These are phyloP conservation scores for Graphium sp. DNA, from an alignment of 2,329 filamentous ascomycete species.

Conservation along the genomic window DNA sequence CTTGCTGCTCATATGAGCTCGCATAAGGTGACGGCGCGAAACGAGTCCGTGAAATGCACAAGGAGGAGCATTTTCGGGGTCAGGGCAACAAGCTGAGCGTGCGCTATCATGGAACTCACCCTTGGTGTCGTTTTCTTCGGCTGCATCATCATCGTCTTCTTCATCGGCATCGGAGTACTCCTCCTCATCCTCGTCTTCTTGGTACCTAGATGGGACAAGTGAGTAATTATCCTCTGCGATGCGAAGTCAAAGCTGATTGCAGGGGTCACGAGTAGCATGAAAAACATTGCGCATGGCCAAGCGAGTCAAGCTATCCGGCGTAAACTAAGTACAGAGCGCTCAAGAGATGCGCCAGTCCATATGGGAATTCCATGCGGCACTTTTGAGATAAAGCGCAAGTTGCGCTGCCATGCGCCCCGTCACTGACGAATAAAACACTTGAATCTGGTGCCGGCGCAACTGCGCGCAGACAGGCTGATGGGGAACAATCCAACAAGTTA, in stretches of 20 bases:
- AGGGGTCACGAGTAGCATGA: constrained; percentile 2
- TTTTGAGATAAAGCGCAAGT: no score
- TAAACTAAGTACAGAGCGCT: neutral
- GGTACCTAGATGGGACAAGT: constrained; percentile 19
- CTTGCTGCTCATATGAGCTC: constrained; percentile 19
- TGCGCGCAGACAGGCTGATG: neutral
- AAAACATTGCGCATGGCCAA: constrained; percentile 1
- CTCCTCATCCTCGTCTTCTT: constrained; percentile 20
- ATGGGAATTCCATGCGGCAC: no score
- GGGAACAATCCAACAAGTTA: constrained; percentile 2
- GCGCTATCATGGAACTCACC: constrained; percentile 11
- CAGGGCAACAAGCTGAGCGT: no score
- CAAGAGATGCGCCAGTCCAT: no score
- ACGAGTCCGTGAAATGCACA: no score
- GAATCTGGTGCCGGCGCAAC: constrained; percentile 2
- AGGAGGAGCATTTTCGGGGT: no score
- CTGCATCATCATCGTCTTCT: constrained; percentile 18
- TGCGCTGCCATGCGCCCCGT: constrained; percentile 1
- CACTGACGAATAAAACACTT: constrained; percentile 3
- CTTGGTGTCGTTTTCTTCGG: constrained; percentile 14
- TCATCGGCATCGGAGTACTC: constrained; percentile 20
- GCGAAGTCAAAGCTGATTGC: constrained; percentile 4
- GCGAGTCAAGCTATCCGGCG: constrained; percentile 3
- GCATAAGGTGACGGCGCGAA: neutral
- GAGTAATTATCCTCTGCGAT: constrained; percentile 8